A percentile compares a stretch with the other conserved stretches of the same genome.
These are phyloP conservation scores for Populus hybrid DNA, from an alignment of 441 rosid species.

Conservation along the genomic window DNA sequence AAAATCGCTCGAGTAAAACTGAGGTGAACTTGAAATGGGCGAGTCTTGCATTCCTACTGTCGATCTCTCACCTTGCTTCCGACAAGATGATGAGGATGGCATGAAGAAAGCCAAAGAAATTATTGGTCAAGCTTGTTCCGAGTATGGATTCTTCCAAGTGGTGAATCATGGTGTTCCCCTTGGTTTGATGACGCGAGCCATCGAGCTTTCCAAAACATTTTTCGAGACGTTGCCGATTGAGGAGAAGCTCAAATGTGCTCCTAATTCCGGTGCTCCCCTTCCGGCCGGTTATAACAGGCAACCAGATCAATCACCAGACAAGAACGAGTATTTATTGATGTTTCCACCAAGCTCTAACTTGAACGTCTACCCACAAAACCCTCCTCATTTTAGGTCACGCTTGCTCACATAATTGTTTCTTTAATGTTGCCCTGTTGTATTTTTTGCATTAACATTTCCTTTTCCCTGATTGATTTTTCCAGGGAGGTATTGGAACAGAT, in stretches of 20 bases:
- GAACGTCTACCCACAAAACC: constrained; percentile 48
- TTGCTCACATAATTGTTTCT: neutral
- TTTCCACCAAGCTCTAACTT: constrained; percentile 40
- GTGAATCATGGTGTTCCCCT: constrained; percentile 43
- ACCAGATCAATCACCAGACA: constrained; percentile 34
- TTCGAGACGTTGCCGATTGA: constrained; percentile 26
- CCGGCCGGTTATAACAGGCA: constrained; percentile 43
- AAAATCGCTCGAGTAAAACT: neutral
- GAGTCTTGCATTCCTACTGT: constrained; percentile 29
- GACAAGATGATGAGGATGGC: constrained; percentile 29
- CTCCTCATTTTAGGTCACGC: constrained; percentile 40
- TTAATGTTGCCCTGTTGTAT: neutral
- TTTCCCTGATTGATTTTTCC: neutral
- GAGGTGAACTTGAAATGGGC: constrained; percentile 16
- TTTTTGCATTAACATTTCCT: neutral
- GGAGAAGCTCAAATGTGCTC: constrained; percentile 32
- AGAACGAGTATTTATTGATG: constrained; percentile 38
- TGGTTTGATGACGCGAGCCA: constrained; percentile 31
- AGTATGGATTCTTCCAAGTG: constrained; percentile 50
- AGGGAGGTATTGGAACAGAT: constrained; percentile 42
- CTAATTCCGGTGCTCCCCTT: constrained; percentile 26
- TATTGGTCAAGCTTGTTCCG: constrained; percentile 37
- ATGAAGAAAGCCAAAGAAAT: constrained; percentile 32
- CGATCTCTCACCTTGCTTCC: constrained; percentile 41
- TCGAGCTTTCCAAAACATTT: constrained; percentile 37